Evolutionary conservation across 1,284 basidiomycete species (phyloP), one percentile per base, ranked within the genome.

Genomic region (Xanthoconium separans): DNA sequence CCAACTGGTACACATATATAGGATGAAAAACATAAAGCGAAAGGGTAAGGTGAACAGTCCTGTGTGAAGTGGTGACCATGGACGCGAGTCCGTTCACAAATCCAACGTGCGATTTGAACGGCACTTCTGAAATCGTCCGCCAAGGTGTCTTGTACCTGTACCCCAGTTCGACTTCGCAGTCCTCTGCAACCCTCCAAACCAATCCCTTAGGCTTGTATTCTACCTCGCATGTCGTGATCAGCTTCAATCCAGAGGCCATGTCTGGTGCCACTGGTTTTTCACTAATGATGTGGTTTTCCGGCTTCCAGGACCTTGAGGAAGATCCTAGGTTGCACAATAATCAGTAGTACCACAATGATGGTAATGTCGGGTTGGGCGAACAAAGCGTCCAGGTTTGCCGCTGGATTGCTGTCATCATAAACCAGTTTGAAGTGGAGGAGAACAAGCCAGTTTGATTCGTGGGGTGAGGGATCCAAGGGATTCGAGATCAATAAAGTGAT

Each of bases 171-270:
- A 82, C 82, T 63, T 91, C 89, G 58, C 73, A 89, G 71, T 93
- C 91, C 75, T 94, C 91, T 16, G 91, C 91, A n/a, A 93, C 81
- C 50, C 87, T 78, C 92, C 93, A 95, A 34, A 90, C 72, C 33
- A 93, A 68, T 2, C 87, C 89, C 66, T 85, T 85, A 4, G 79
- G 75, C 70, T 83, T 83, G 73, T 83, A 92, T 36, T 72, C 68
- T 44, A 67, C 66, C 62, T 90, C 81, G 65, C 91, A 94, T 50
- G 75, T 77, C 41, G 78, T 74, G 64, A 95, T 85, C 34, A 93
- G 76, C 54, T 75, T 73, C 43, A 81, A 70, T 1, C 87, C 92
- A 4, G 75, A 72, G 36, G 76, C 75, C 31, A 93, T 84, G 61
- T 87, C 83, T 37, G 84, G 77, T 2, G 84, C 89, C 18, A 94